phyloP scores from a whole-genome alignment of 306 rosid species.

The Adenanthera pavonina region DNA sequence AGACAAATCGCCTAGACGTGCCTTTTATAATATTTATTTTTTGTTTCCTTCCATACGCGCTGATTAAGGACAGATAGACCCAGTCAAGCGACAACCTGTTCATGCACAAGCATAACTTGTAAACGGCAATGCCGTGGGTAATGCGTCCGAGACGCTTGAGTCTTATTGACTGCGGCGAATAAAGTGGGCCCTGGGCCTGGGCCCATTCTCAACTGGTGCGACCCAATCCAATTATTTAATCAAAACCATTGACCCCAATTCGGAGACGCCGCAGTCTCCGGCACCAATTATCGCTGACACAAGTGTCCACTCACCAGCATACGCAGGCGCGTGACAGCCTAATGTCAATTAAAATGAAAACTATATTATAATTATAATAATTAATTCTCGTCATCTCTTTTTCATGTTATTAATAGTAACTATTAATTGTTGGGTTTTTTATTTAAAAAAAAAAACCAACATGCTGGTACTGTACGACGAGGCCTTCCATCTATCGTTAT shows the following conservation, averaged over 20 bases:
- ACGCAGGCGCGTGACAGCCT: slow-evolving; percentile 13
- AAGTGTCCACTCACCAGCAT: background rate
- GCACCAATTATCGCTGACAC: slow-evolving; percentile 44
- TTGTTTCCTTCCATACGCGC: slow-evolving; percentile 26
- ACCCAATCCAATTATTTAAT: slow-evolving; percentile 23
- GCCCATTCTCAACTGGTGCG: background rate
- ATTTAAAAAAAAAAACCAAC: background rate
- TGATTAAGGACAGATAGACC: slow-evolving; percentile 30
- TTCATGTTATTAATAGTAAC: background rate
- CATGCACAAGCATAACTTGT: background rate
- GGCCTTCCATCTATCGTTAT: background rate
- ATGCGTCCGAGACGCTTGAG: background rate
- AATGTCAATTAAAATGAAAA: background rate
- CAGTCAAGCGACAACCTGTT: slow-evolving; percentile 26
- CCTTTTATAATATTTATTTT: background rate
- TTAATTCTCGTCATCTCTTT: background rate
- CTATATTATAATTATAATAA: background rate
- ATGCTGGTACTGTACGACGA: background rate
- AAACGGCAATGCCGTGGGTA: background rate
- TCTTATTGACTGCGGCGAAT: background rate
- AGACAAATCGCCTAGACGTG: slow-evolving; percentile 32
- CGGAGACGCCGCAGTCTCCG: slow-evolving; percentile 54
- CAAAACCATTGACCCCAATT: slow-evolving; percentile 46
- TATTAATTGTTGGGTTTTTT: background rate
- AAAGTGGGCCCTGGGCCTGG: slow-evolving; percentile 9